Conservation (phyloP, 768 basidiomycete genomes). For the Leccinum obscurum region DNA sequence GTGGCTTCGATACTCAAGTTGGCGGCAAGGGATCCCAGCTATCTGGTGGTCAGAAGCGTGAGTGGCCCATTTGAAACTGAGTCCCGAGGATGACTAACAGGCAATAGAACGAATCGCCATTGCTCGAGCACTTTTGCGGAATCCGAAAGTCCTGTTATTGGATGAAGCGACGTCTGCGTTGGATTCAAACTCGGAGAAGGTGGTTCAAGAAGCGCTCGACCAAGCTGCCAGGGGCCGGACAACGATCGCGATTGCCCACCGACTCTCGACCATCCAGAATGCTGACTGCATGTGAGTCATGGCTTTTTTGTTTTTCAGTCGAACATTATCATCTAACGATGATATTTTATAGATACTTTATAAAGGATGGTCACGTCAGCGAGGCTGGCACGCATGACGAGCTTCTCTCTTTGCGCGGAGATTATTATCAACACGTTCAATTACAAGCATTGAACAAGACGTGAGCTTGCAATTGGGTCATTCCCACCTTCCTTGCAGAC, state of each 20-base stretch:
- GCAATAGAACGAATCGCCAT: constrained; percentile 69
- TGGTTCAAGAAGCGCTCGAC: constrained; percentile 94
- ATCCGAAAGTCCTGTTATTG: constrained; percentile 84
- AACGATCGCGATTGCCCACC: constrained; percentile 93
- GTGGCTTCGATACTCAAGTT: constrained; percentile 89
- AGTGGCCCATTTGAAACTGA: constrained; percentile 19
- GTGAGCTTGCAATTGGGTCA: too few species aligned
- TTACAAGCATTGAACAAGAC: too few species aligned
- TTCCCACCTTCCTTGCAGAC: too few species aligned
- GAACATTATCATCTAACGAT: background rate
- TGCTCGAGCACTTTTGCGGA: constrained; percentile 87
- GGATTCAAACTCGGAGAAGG: constrained; percentile 89
- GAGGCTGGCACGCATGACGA: too few species aligned
- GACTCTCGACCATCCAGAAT: constrained; percentile 90
- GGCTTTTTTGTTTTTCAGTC: background rate
- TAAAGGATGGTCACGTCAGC: too few species aligned
- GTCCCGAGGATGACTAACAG: background rate
- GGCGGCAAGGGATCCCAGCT: constrained; percentile 90
- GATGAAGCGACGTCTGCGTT: constrained; percentile 92
- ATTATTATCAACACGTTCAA: too few species aligned
- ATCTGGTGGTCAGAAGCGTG: constrained; percentile 86
- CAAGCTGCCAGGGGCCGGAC: constrained; percentile 90
- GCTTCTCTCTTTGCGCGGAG: too few species aligned
- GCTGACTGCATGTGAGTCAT: constrained; percentile 78
- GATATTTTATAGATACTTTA: constrained; percentile 1